phyloP scores from a whole-genome alignment of 441 rosid species.

The Erodium texanum region DNA sequence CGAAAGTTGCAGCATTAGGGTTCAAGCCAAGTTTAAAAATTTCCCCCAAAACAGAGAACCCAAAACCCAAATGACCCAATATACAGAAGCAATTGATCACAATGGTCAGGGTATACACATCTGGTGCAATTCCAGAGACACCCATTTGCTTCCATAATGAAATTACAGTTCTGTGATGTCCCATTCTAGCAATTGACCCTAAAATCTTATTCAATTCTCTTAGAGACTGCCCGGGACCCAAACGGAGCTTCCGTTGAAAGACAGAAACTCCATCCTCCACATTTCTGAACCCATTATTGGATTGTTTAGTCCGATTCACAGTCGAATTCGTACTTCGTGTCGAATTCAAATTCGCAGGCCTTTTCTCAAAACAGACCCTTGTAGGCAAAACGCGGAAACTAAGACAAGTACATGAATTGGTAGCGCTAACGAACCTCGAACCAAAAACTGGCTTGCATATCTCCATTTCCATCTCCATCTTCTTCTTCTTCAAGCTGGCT shows the following conservation, averaged over 20 bases:
- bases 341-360: neutral
- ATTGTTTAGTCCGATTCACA: neutral
- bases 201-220: neutral
- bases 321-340: neutral
- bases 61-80: neutral
- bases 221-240: neutral
- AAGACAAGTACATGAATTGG: neutral
- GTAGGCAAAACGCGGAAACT: neutral
- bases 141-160: conserved; percentile 1
- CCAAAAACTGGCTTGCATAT: neutral
- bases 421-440: neutral
- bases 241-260: neutral
- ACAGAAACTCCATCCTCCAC: neutral
- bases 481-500: neutral
- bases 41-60: neutral
- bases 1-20: neutral
- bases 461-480: too few relatives aligned
- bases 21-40: neutral
- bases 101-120: neutral
- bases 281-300: neutral
- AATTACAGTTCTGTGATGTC: neutral
- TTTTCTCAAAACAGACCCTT: neutral
- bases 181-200: conserved; percentile 4
- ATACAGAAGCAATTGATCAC: neutral
- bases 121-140: neutral